Evolutionary conservation across 495 filamentous ascomycete species (phyloP), one percentile per base, ranked within the genome.

Genomic region (Penicillium waksmanii): DNA sequence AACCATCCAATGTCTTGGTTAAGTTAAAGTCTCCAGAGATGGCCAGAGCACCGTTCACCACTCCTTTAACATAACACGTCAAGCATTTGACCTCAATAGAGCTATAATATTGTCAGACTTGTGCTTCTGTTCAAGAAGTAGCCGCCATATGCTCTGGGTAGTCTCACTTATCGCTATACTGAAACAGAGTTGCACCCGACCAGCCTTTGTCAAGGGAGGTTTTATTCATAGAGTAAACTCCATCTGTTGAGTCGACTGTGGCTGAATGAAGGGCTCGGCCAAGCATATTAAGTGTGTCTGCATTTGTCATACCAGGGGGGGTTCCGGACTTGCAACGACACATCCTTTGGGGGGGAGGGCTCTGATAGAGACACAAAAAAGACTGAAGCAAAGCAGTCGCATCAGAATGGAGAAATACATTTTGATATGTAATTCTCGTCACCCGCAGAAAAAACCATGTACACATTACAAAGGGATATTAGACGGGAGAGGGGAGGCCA

Each of bases 41-140:
- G 2, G 65, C 73, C 38, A 84, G 64, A 13, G 70, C 57, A 11
- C 77, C 74, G 5, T 65, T 80, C 11, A 75, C 78, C 10, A 60
- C 58, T 50, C 81, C 81, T 43, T 79, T 80, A 58, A 82, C 64
- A 57, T 84, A 85, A 59, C 82, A 84, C 38, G 69, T 79, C 18
- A 71, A 73, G 65, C 82, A 83, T 11, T 66, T 71, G 46, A 84
- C 77, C 12, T 18, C 50, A 10, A 58, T 58, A 15, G 51, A 40
- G 8, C 43, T 48, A n/a, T n/a, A 3, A 8, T 8, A 18, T 18
- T 17, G 40, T 44, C n/a, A 44, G 40, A 7, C 6, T 44, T 8
- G 6, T 18, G 11, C 3, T 18, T 7, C n/a, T 44, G 17, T 6
- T 7, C 18, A 6, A 15, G 34, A 36, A 36, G n/a, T 44, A 15